phyloP scores from a whole-genome alignment of 352 stramenopile species.

The Globisporangium ultimum region DNA sequence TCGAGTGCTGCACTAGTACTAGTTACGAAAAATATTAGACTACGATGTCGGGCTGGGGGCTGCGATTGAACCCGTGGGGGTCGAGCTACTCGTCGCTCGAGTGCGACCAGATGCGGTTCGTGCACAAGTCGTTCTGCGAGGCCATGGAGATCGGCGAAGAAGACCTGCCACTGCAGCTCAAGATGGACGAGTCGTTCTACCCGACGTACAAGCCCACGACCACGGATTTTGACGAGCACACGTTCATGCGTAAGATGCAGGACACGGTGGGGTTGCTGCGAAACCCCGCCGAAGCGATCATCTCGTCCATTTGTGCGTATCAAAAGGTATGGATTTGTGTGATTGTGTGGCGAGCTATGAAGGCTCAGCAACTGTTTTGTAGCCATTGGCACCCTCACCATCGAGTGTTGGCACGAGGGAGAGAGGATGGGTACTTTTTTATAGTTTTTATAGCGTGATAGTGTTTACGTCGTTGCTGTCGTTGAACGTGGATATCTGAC shows the following conservation, averaged over 20 bases:
- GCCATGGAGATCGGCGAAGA: conserved; percentile 81
- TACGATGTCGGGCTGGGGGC: conserved; percentile 76
- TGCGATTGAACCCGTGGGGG: conserved; percentile 78
- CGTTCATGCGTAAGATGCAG: conserved; percentile 87
- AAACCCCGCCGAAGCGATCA: conserved; percentile 81
- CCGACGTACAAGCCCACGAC: conserved; percentile 68
- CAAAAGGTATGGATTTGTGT: conserved; percentile 33
- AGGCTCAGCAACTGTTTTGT: not conserved
- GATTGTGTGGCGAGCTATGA: not conserved
- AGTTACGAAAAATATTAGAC: not conserved
- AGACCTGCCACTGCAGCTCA: conserved; percentile 76
- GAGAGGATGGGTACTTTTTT: not conserved
- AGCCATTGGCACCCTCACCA: not conserved
- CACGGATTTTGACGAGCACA: conserved; percentile 85
- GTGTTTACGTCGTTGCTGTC: too few species aligned
- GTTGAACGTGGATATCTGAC: not conserved
- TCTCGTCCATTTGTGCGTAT: conserved; percentile 84
- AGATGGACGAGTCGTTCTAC: conserved; percentile 86
- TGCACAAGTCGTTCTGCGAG: conserved; percentile 85
- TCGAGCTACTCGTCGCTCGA: conserved; percentile 85
- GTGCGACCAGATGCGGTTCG: conserved; percentile 81
- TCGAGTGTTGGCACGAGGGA: not conserved
- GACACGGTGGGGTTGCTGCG: conserved; percentile 75
- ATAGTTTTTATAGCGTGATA: not conserved
- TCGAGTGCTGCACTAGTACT: not conserved